Evolutionary conservation across 352 stramenopile species (phyloP).

Genomic region (Pythium sp.): DNA sequence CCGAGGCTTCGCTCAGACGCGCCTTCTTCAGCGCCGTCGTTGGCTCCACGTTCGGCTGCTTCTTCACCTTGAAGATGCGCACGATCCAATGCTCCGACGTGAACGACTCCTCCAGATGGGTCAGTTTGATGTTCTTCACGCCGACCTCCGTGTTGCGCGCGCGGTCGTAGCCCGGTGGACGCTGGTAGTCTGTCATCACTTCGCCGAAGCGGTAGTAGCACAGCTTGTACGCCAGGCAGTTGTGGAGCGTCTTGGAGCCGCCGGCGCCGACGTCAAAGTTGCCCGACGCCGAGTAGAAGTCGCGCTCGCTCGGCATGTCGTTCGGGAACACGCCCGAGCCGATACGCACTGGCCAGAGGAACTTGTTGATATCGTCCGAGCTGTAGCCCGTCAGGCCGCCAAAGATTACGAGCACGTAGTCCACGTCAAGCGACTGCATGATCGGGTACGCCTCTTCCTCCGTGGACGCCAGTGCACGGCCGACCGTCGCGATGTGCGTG

Average conservation of each 20-base stretch:
- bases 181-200: constrained; percentile 83
- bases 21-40: constrained; percentile 67
- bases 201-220: constrained; percentile 93
- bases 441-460: constrained; percentile 90
- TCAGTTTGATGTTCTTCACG: constrained; percentile 89
- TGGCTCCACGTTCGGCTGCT: constrained; percentile 75
- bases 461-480: constrained; percentile 74
- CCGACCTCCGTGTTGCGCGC: constrained; percentile 86
- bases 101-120: constrained; percentile 92
- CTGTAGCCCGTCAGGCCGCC: constrained; percentile 86
- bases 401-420: constrained; percentile 93
- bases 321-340: constrained; percentile 78
- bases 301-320: constrained; percentile 84
- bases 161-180: constrained; percentile 81
- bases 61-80: constrained; percentile 94
- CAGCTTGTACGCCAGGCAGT: constrained; percentile 93
- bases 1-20: constrained; percentile 45
- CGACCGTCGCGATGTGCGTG: constrained; percentile 95
- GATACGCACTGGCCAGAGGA: constrained; percentile 92
- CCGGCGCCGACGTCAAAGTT: constrained; percentile 84
- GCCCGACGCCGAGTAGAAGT: constrained; percentile 82
- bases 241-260: constrained; percentile 85
- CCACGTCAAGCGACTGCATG: constrained; percentile 88
- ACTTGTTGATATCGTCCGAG: constrained; percentile 93
- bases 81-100: constrained; percentile 96